Evolutionary conservation across 148 eudicot genomes (phyloP).

Genomic region (Chenopodium album): DNA sequence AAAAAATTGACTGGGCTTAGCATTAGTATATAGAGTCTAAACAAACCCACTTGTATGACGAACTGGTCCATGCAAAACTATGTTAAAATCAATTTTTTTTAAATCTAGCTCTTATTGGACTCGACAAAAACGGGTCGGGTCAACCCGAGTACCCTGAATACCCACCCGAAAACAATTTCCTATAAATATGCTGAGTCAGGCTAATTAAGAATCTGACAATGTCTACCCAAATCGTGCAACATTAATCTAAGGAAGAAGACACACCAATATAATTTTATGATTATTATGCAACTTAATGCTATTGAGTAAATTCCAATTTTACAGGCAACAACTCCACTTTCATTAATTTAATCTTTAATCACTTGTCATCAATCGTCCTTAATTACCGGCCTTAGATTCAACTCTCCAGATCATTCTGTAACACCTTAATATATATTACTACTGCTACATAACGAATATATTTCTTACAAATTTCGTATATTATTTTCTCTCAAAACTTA

Average conservation of each 20-base stretch:
- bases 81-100: too few relatives aligned
- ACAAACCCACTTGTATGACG: too few relatives aligned
- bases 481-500: neutral
- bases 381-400: neutral
- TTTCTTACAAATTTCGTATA: too few relatives aligned
- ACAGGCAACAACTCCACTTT: conserved; percentile 12
- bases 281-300: neutral
- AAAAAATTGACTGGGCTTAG: too few relatives aligned
- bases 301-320: neutral
- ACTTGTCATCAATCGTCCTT: neutral
- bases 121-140: neutral
- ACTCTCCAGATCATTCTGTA: conserved; percentile 1
- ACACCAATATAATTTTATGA: neutral
- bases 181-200: neutral
- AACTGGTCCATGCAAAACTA: too few relatives aligned
- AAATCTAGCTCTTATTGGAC: neutral
- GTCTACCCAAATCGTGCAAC: neutral
- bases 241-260: neutral
- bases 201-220: neutral
- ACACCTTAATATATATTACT: neutral
- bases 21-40: too few relatives aligned
- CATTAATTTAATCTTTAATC: too few relatives aligned
- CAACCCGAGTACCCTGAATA: neutral
- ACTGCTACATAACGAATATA: too few relatives aligned
- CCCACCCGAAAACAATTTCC: neutral